Base-by-base conservation (phyloP, 2,329 filamentous ascomycete species). In the Fusarium palustre region DNA sequence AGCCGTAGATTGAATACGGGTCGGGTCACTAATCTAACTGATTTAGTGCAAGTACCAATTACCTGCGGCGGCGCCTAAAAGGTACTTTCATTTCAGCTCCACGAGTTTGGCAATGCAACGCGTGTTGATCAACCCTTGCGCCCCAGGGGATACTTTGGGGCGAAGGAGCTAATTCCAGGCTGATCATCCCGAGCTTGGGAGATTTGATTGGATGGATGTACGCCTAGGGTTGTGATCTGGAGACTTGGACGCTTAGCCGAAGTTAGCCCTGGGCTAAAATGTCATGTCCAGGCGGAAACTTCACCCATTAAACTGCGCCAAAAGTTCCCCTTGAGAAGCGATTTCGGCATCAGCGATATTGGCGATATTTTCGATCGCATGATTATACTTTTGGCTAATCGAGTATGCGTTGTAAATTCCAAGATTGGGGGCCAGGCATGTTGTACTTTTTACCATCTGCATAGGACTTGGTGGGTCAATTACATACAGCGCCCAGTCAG, bases 21-120 rank as follows among this genome's bases (percentile, higher is more conserved):
- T 41, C 43, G 59, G 62, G 42, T 41, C 43, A 30, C 60, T 65
- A 59, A 65, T 65, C 60, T 65, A 59, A 65, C 52, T 45, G n/a
- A 47, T 31, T 24, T 12, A 25, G 18, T 11, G 22, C 7, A 63
- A 16, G 60, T 64, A 63, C 39, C 49, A 18, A 16, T 28, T 20
- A 10, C 20, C 10, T 16, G 25, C 2, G 24, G 16, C 8, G 12
- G 10, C 43, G 33, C 33, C 33, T n/a, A 16, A 49, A 45, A 31
- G 43, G 8, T 46, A 46, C 43, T 9, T 46, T 9, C 8, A 28
- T 15, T 11, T 54, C 47, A 31, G 48, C 55, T 36, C 48, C 31
- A 54, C 38, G 48, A 33, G 18, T 38, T 22, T 48, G 24, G 20
- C 31, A 47, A 55, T 28, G 16, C n/a, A 54, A 36, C 31, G 49